Base-by-base conservation (phyloP, 2,329 filamentous ascomycete species). In the Monosporascus sp. region DNA sequence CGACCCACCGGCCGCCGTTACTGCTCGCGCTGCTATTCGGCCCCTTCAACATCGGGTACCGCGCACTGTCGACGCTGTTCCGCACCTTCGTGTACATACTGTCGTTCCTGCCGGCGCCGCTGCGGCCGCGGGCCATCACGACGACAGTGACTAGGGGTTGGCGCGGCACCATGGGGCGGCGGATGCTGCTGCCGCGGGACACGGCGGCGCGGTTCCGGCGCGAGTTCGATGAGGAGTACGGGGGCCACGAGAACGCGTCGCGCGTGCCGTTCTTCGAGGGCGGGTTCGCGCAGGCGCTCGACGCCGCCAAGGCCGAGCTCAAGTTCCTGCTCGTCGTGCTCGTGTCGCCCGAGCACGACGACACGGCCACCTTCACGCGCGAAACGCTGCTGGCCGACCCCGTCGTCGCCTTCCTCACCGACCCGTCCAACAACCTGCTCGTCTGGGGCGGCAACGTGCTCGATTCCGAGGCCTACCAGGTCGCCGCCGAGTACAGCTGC, bases 211-310 rank as follows among this genome's bases (percentile, higher is more conserved):
- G 94, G 34, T 96, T 97, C 69, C 88, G 90, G 64, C 83, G 93
- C 8, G 92, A 97, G 62, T 96, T 99, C 60, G 91, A 96, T 63
- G 94, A 99, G 71, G 90, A 96, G 63, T 94, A 97, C 65, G 91
- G 90, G 0, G 72, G 77, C 18, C 82, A 84, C 48, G 77, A 22
- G 24, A 22, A 18, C n/a, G 42, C 42, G 42, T 18, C 42, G 42
- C 42, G 42, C 20, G 14, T 97, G 5, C 85, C 88, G 0, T 96
- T 95, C 69, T 85, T 87, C 60, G 92, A 97, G 65, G 88, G 88
- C 49, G 91, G 93, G 5, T 94, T 97, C 66, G 92, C 95, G 5
- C 89, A 96, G 71, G 91, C 92, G 0, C 83, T 96, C 57, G 94
- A 99, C 65, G 73, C 86, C 38, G 91, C 93, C 6, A 97, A 97